phyloP scores from a whole-genome alignment of 257 asterid species.

The Cinchona pubescens region DNA sequence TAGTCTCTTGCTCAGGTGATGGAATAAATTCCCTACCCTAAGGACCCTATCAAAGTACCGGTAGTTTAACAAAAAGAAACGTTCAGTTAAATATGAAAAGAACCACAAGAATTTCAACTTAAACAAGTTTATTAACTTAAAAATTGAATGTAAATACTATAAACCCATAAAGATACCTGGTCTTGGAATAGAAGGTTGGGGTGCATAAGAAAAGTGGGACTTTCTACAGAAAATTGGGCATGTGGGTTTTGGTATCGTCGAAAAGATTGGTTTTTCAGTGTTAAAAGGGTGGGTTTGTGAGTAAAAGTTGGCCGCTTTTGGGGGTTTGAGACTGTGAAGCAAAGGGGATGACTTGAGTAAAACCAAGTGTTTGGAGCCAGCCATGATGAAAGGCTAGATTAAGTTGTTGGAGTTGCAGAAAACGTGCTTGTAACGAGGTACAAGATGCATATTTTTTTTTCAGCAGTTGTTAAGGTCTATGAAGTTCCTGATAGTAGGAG shows the following conservation, averaged over 20 bases:
- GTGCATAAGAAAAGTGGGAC: constrained; percentile 28
- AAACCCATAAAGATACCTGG: constrained; percentile 27
- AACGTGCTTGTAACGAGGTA: constrained; percentile 1
- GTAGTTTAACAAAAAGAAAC: no score
- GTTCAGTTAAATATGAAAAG: no score
- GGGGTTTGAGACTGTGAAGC: constrained; percentile 1
- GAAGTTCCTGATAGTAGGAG: neutral
- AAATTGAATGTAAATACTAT: neutral
- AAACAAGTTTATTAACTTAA: neutral
- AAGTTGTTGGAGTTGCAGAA: constrained; percentile 5
- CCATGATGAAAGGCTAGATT: no score
- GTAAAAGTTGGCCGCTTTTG: constrained; percentile 8
- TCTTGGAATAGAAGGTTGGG: constrained; percentile 47
- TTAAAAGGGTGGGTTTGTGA: constrained; percentile 8
- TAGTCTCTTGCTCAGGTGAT: no score
- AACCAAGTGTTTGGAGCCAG: constrained; percentile 16
- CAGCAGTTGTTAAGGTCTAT: neutral
- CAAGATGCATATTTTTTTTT: constrained; percentile 13
- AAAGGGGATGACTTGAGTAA: constrained; percentile 14
- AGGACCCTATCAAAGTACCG: no score
- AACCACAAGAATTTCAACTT: neutral
- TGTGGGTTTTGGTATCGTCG: constrained; percentile 4
- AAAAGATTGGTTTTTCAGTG: neutral
- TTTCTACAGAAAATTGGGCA: constrained; percentile 8
- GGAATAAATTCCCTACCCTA: no score